Evolutionary conservation across 441 rosid genomes (phyloP), one percentile per base, ranked within the genome.

Genomic region (Syzygium malaccense): DNA sequence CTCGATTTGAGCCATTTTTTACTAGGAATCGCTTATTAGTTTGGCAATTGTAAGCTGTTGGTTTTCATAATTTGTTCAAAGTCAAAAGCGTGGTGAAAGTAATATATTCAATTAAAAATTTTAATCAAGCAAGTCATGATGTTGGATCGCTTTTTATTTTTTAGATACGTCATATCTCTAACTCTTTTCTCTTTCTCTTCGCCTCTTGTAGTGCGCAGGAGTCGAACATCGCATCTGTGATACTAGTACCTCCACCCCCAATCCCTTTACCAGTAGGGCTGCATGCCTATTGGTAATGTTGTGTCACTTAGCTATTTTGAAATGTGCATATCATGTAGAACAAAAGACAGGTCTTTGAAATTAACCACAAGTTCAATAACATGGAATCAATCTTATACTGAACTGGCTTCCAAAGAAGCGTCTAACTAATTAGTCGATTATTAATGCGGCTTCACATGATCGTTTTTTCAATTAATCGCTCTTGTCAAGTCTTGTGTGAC

Each of bases 311-410:
- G 41, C 41, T 4, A 37, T 37, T 4, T 37, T 37, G 41, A 37
- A 37, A 37, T 37, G 41, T 37, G 41, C 41, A 37, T 37, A 4
- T n/a, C 10, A n/a, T 8, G 45, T 9, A 68, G 14, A 32, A 32
- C 18, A 18, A 68, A 33, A 68, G 7, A 68, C 1, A 0, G 13
- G 26, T 18, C 79, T 14, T 68, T 0, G 4, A 68, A 68, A 68
- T 32, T 9, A 18, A 9, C 1, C 45, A 18, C 19, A 9, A 18
- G 26, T 19, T 33, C 3, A 18, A 18, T 33, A 58, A 33, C 4
- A 18, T 33, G 45, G 14, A 19, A 1, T 68, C 1, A 32, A 12
- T 8, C 14, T 1, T 18, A 5, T 18, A 3, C 0, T 8, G 7
- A 12, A 18, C 45, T 68, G 28, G 79, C 48, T 66, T 33, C 79